Evolutionary conservation across 352 stramenopile genomes (phyloP).

Genomic region (Phytophthora uliginosa): DNA sequence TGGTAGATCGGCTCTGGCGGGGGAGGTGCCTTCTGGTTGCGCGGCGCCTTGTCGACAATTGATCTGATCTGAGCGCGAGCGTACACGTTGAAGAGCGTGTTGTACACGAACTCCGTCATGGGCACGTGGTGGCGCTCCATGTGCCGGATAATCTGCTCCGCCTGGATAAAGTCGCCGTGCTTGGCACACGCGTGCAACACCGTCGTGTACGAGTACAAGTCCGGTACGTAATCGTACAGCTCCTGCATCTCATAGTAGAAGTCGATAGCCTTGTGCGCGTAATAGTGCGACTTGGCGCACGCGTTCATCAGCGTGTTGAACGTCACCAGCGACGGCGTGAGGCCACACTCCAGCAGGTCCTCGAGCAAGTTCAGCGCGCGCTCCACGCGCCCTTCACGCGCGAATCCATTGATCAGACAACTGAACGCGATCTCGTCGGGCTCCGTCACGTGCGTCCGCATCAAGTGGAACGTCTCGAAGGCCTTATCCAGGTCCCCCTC

Average conservation of each 20-base stretch:
- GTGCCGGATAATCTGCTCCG: slow-evolving; percentile 79
- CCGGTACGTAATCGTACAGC: slow-evolving; percentile 84
- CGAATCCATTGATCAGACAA: slow-evolving; percentile 80
- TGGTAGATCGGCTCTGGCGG: slow-evolving; percentile 69
- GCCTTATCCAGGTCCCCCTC: slow-evolving; percentile 82
- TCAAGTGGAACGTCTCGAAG: slow-evolving; percentile 89
- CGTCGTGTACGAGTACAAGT: slow-evolving; percentile 84
- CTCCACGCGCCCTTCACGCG: slow-evolving; percentile 80
- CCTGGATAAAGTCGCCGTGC: slow-evolving; percentile 79
- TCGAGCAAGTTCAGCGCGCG: slow-evolving; percentile 80
- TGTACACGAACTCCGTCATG: slow-evolving; percentile 74
- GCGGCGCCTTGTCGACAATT: slow-evolving; percentile 75
- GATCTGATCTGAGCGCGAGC: slow-evolving; percentile 74
- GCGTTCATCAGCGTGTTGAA: slow-evolving; percentile 87
- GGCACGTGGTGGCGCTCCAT: slow-evolving; percentile 80
- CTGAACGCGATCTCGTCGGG: slow-evolving; percentile 80
- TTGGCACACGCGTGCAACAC: slow-evolving; percentile 84
- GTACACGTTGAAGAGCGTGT: slow-evolving; percentile 85
- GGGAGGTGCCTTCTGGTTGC: slow-evolving; percentile 53
- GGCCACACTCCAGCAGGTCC: slow-evolving; percentile 74
- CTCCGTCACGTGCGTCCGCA: slow-evolving; percentile 79
- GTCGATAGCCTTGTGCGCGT: slow-evolving; percentile 85
- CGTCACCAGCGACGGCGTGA: slow-evolving; percentile 78
- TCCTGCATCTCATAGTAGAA: slow-evolving; percentile 92
- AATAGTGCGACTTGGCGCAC: slow-evolving; percentile 88